A percentile compares a stretch with the other conserved stretches of the same genome.
Conservation (phyloP, 441 rosid genomes). For the Macaranga tanarius region DNA sequence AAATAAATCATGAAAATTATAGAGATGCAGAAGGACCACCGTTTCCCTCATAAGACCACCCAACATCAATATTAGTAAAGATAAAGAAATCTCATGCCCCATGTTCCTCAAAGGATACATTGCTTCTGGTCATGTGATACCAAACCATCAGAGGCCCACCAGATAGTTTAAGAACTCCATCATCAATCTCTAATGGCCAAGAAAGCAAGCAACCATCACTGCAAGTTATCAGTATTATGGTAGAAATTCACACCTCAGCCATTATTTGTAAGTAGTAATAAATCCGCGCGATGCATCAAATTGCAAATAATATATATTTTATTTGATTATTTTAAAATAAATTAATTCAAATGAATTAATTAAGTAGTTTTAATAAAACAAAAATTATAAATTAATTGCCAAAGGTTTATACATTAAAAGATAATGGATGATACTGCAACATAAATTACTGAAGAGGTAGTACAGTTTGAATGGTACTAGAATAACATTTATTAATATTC, state of each 20-base stretch:
- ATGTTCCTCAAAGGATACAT: constrained; percentile 39
- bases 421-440: too few species aligned
- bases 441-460: background rate
- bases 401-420: too few species aligned
- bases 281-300: too few species aligned
- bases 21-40: constrained; percentile 36
- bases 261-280: background rate
- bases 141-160: constrained; percentile 44
- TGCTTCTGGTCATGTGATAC: constrained; percentile 44
- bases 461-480: background rate
- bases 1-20: constrained; percentile 26
- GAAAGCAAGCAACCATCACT: constrained; percentile 31
- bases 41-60: constrained; percentile 26
- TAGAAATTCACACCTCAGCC: constrained; percentile 16
- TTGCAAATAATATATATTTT: too few species aligned
- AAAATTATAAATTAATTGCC: too few species aligned
- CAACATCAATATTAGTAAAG: constrained; percentile 33
- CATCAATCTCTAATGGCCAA: constrained; percentile 36
- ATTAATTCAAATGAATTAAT: too few species aligned
- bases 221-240: constrained; percentile 4
- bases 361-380: too few species aligned
- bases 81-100: constrained; percentile 36
- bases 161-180: constrained; percentile 21
- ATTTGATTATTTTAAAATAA: too few species aligned
- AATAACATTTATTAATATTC: background rate